Evolutionary conservation across 2,329 filamentous ascomycete genomes (phyloP), one percentile per base, ranked within the genome.

Genomic region (Aspergillus brunneoviolaceus): DNA sequence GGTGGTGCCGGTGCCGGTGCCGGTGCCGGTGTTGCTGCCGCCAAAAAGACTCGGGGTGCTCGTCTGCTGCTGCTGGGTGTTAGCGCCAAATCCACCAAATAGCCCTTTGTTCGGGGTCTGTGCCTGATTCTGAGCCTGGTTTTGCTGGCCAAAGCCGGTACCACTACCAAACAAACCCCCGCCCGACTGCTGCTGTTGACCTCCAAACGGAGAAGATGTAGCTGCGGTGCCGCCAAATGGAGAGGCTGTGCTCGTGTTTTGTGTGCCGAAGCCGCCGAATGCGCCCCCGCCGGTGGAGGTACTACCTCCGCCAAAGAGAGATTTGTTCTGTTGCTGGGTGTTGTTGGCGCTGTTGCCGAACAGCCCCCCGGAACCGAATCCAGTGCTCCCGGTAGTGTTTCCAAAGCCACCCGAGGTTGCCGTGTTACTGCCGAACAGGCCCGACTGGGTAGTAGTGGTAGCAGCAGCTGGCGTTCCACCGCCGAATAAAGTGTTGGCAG

Each of bases 181-280:
- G 55, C 69, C 69, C 57, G 72, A 74, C 60, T 74, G 70, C 59
- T 72, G 67, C 25, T 53, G 60, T 47, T 55, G 53, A 49, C 64
- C 67, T 19, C 82, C 82, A 63, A 85, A 85, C 3, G 78, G 67
- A 14, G 73, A 71, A 6, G 73, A 74, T 25, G 78, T 76, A 11
- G 74, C 72, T 23, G 72, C 70, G 48, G 73, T 74, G 29, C 63
- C 64, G n/a, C 78, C 77, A 62, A 80, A 79, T 12, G 74, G 72
- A 27, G 62, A 58, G 33, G 62, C 50, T 11, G 61, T 66, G 51
- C 71, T 76, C 45, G 75, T 74, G 48, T 68, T 75, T 64, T 70
- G 68, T 67, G 77, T 63, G 33, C 76, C 77, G 54, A 79, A 79
- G 29, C 70, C 65, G 52, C 71, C 72, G 48, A 74, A 70, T 3